These are phyloP conservation scores for Pestalotiopsis sp. DNA, from an alignment of 2,329 filamentous ascomycete species.

Conservation along the genomic window DNA sequence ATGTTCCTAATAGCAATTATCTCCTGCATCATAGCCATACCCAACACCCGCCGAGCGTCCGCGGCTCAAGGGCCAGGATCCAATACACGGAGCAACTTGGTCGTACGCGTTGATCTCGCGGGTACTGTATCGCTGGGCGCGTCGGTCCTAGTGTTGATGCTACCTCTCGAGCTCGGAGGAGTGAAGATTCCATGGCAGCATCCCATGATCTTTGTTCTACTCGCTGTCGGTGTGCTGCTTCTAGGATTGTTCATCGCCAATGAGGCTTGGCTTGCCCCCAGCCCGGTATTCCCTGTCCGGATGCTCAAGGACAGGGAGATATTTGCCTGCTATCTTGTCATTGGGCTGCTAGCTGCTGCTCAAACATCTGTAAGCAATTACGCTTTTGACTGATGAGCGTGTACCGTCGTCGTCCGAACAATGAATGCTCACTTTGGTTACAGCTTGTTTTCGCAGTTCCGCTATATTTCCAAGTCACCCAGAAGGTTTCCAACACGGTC, in stretches of 20 bases:
- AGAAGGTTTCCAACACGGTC: conserved; percentile 42
- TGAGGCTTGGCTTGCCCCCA: conserved; percentile 36
- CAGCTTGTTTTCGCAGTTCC: conserved; percentile 50
- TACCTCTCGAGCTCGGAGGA: conserved; percentile 18
- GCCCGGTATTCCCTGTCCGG: conserved; percentile 46
- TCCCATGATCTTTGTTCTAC: conserved; percentile 7
- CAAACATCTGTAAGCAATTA: conserved; percentile 17
- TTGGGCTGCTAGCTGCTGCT: conserved; percentile 26
- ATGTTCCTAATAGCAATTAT: conserved; percentile 52
- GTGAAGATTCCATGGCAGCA: conserved; percentile 16
- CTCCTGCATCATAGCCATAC: conserved; percentile 39
- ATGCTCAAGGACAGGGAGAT: conserved; percentile 42
- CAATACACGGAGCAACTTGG: background rate
- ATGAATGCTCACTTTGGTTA: conserved; percentile 19
- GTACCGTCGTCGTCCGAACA: background rate
- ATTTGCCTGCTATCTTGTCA: conserved; percentile 40
- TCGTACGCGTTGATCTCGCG: conserved; percentile 17
- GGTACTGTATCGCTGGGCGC: conserved; percentile 13
- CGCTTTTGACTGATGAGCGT: background rate
- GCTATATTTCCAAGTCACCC: conserved; percentile 56
- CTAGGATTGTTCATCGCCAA: conserved; percentile 16
- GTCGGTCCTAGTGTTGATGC: conserved; percentile 16
- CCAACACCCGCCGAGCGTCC: conserved; percentile 20
- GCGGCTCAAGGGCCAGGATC: background rate
- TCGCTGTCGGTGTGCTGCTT: background rate